A percentile compares a stretch with the other conserved stretches of the same genome.
Conservation (phyloP, 257 asterid species). For the Thymus mandschuricus region DNA sequence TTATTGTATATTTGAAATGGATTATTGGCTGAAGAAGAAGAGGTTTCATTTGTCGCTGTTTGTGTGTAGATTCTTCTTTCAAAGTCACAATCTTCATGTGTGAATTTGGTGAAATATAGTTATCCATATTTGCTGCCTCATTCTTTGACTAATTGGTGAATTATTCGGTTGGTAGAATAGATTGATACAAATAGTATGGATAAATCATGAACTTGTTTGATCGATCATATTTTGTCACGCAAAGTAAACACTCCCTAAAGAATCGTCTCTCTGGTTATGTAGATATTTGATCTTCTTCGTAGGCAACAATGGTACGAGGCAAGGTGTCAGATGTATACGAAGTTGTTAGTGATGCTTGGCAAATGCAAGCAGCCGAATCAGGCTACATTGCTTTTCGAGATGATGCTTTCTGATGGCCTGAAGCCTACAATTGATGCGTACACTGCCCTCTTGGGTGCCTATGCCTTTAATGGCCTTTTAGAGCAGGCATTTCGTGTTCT, state of each 20-base stretch:
- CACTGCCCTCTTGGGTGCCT: slow-evolving; percentile 82
- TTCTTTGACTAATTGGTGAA: slow-evolving; percentile 11
- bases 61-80: background rate
- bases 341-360: slow-evolving; percentile 87
- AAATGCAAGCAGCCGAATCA: slow-evolving; percentile 78
- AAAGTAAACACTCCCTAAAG: no score
- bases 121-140: slow-evolving; percentile 13
- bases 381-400: slow-evolving; percentile 69
- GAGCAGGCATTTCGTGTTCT: slow-evolving; percentile 60
- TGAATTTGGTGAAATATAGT: slow-evolving; percentile 8
- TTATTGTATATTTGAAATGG: background rate
- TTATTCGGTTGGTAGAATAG: no score
- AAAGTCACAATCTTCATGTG: slow-evolving; percentile 1
- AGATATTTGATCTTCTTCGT: slow-evolving; percentile 88
- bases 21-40: slow-evolving; percentile 6
- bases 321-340: slow-evolving; percentile 68
- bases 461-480: slow-evolving; percentile 68
- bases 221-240: no score
- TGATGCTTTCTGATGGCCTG: slow-evolving; percentile 73
- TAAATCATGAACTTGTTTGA: no score
- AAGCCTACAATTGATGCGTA: slow-evolving; percentile 69
- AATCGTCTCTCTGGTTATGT: slow-evolving; percentile 19
- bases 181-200: no score
- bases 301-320: slow-evolving; percentile 89
- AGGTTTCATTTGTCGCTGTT: background rate